Percentiles rank a stretch among this genome's conserved stretches.
These are phyloP conservation scores for Setaria viridis DNA, from an alignment of 202 grass and related monocot genomes.

Conservation along the genomic window DNA sequence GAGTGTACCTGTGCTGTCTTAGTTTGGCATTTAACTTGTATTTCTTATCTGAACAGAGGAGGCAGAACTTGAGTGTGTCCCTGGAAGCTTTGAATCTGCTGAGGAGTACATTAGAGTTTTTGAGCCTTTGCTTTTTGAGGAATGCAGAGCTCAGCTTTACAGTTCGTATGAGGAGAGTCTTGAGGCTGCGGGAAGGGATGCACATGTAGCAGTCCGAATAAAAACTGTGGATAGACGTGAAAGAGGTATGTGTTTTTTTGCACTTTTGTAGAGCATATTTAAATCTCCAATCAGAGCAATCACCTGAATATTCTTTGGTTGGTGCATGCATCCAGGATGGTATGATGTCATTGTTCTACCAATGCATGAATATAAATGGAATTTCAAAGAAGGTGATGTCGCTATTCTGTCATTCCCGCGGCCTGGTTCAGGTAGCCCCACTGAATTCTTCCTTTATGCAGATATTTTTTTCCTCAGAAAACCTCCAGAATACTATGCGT, in stretches of 20 bases:
- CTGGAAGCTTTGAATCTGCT: constrained; percentile 86
- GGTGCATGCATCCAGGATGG: constrained; percentile 69
- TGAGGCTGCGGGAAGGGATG: constrained; percentile 78
- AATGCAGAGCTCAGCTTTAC: constrained; percentile 95
- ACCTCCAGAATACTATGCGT: background rate
- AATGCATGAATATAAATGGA: constrained; percentile 87
- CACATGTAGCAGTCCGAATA: constrained; percentile 82
- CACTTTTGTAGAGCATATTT: constrained; percentile 22
- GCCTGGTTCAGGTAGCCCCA: constrained; percentile 74
- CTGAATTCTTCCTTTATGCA: background rate
- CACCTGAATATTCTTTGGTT: constrained; percentile 33
- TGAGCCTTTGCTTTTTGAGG: constrained; percentile 99
- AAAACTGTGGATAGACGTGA: constrained; percentile 90
- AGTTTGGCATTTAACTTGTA: constrained; percentile 25
- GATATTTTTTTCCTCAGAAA: background rate
- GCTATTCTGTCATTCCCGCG: constrained; percentile 80
- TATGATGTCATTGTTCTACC: constrained; percentile 89
- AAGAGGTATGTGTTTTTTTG: constrained; percentile 65
- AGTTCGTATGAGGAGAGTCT: constrained; percentile 94
- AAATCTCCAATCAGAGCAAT: constrained; percentile 12
- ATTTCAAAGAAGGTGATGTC: constrained; percentile 99
- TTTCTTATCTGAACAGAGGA: constrained; percentile 71
- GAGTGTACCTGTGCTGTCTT: background rate
- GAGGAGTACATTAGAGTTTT: constrained; percentile 96
- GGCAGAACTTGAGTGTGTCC: constrained; percentile 89